Evolutionary conservation across 2,329 filamentous ascomycete genomes (phyloP), one percentile per base, ranked within the genome.

Genomic region (Xylaria sp.): DNA sequence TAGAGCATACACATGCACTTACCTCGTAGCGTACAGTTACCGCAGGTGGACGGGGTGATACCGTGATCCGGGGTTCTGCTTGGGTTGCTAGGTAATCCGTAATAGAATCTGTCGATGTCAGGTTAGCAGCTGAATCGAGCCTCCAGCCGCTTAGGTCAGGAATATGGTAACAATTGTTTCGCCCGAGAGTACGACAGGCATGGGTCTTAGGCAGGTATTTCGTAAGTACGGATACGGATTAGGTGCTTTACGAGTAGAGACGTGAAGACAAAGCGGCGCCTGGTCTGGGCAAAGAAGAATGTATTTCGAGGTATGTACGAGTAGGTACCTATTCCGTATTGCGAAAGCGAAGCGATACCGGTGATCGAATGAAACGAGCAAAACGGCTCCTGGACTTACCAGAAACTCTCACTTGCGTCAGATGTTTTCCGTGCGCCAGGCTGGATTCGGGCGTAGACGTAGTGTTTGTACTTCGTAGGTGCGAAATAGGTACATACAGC

Each of bases 111-210:
- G 50, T 54, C 53, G 58, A 57, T 57, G 23, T 30, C 23, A 30
- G 55, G 57, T 52, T 56, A 51, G 35, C 54, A 16, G 42, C 58
- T 49, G 54, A 46, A 55, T 53, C 53, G 49, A 55, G 56, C 48
- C 47, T 61, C 39, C 37, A 48, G 30, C 46, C 42, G n/a, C 35
- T 48, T 46, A 13, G 23, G 23, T 48, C 39, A 13, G 56, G 46
- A 42, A 53, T 54, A 16, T 16, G 16, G 16, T 16, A 16, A 16
- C 16, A 16, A 16, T 16, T 16, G 16, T 16, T 16, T 16, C 16
- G 16, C 1, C 16, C 16, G 16, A 16, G 16, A 16, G 16, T 16
- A 16, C 16, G 16, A 16, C 16, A 35, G 46, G 51, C 54, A 46
- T 61, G 23, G 23, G 23, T 30, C 4, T 30, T 30, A 30, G 23